Evolutionary conservation across 225 moss, liverwort and hornwort genomes (phyloP).

Genomic region (Physcomitrellopsis africana): DNA sequence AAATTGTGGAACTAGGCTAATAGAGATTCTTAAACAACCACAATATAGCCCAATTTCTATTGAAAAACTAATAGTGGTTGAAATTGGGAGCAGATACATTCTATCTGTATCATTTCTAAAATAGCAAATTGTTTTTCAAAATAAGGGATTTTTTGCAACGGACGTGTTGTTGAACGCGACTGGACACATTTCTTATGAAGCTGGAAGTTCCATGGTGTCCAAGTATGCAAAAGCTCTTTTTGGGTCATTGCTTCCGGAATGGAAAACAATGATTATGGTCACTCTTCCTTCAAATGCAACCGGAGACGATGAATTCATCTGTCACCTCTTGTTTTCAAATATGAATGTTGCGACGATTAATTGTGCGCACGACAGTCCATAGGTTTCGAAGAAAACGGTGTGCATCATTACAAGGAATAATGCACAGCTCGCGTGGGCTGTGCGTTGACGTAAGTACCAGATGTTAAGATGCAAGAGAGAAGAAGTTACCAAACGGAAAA

Average conservation of each 20-base stretch:
- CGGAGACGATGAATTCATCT: slow-evolving; percentile 45
- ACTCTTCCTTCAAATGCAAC: slow-evolving; percentile 52
- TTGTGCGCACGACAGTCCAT: slow-evolving; percentile 41
- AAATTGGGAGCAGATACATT: background rate
- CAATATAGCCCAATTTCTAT: too few species aligned
- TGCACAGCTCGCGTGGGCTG: too few species aligned
- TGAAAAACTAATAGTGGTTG: too few species aligned
- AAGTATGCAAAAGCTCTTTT: slow-evolving; percentile 39
- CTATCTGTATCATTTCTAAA: slow-evolving; percentile 12
- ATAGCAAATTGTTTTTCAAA: background rate
- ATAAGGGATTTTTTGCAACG: background rate
- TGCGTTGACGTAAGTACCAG: too few species aligned
- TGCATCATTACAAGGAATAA: too few species aligned
- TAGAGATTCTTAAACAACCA: too few species aligned
- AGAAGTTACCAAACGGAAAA: too few species aligned
- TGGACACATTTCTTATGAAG: slow-evolving; percentile 37
- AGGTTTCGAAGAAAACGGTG: slow-evolving; percentile 36
- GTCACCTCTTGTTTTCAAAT: slow-evolving; percentile 33
- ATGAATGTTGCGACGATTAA: slow-evolving; percentile 60
- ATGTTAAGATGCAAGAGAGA: too few species aligned
- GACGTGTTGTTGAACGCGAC: slow-evolving; percentile 9
- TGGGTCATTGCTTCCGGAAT: slow-evolving; percentile 36
- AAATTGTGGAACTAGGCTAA: too few species aligned
- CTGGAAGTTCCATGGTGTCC: slow-evolving; percentile 38
- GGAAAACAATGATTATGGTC: slow-evolving; percentile 51